Conservation (phyloP, 192 early-diverging fungal species). For the Coemansia sp. region DNA sequence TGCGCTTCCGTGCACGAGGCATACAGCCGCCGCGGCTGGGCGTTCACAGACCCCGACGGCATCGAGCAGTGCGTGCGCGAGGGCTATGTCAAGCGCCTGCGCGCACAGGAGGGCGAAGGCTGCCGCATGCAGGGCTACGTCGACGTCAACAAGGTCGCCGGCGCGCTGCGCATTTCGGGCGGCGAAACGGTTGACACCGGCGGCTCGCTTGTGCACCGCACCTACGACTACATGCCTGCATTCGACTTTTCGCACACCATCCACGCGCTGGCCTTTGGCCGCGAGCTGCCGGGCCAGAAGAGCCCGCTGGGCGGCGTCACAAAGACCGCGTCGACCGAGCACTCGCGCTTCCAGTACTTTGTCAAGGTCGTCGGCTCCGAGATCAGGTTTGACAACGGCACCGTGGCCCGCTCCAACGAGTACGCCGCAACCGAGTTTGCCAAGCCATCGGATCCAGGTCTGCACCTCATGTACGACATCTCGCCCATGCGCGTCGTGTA, state of each 20-base stretch:
- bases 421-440: slow-evolving; percentile 89
- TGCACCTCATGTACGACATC: slow-evolving; percentile 94
- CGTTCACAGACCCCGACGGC: slow-evolving; percentile 65
- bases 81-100: slow-evolving; percentile 71
- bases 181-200: slow-evolving; percentile 59
- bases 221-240: slow-evolving; percentile 50
- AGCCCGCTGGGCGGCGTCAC: slow-evolving; percentile 68
- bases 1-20: slow-evolving; percentile 89
- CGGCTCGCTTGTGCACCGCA: slow-evolving; percentile 31
- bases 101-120: slow-evolving; percentile 81
- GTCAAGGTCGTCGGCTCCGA: slow-evolving; percentile 90
- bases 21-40: slow-evolving; percentile 81
- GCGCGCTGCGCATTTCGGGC: slow-evolving; percentile 91
- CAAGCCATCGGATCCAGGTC: slow-evolving; percentile 55
- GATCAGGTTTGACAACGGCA: slow-evolving; percentile 65
- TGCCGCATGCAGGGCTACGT: slow-evolving; percentile 80
- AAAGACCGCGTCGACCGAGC: slow-evolving; percentile 57
- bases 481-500: slow-evolving; percentile 94
- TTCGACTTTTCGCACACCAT: slow-evolving; percentile 84
- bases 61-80: slow-evolving; percentile 93
- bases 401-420: slow-evolving; percentile 82
- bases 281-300: slow-evolving; percentile 34
- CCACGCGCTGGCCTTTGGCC: slow-evolving; percentile 79
- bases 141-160: slow-evolving; percentile 86
- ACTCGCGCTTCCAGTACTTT: slow-evolving; percentile 86